Conservation (phyloP, 2,329 filamentous ascomycete species). For the Clathrospora elynae region DNA sequence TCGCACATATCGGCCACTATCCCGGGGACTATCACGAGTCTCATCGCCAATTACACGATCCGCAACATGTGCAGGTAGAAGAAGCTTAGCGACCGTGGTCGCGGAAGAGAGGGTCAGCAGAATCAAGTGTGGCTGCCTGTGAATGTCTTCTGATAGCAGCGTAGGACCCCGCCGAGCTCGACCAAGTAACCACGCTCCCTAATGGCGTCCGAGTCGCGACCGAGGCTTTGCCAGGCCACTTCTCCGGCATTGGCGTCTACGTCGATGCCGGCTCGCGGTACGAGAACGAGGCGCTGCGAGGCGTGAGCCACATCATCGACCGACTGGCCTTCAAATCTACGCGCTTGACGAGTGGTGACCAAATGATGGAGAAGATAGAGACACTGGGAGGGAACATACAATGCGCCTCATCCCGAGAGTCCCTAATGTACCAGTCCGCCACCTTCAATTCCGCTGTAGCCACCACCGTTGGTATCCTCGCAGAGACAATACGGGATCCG, state of each 20-base stretch:
- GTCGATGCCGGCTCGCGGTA: slow-evolving; percentile 94
- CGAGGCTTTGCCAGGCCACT: slow-evolving; percentile 90
- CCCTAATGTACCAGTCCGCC: slow-evolving; percentile 97
- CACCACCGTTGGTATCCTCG: slow-evolving; percentile 79
- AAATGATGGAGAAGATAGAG: slow-evolving; percentile 87
- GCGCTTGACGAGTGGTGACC: slow-evolving; percentile 70
- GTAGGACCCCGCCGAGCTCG: slow-evolving; percentile 83
- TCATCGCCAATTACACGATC: slow-evolving; percentile 24
- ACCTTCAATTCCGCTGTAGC: slow-evolving; percentile 95
- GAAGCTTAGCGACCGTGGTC: slow-evolving; percentile 38
- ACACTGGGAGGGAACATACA: slow-evolving; percentile 93
- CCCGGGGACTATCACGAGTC: slow-evolving; percentile 32
- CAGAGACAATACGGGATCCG: slow-evolving; percentile 90
- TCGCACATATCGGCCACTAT: slow-evolving; percentile 34
- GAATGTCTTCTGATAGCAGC: slow-evolving; percentile 10
- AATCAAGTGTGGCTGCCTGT: slow-evolving; percentile 7
- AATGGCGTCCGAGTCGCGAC: slow-evolving; percentile 96
- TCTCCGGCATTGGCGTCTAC: slow-evolving; percentile 93
- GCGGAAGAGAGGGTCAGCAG: slow-evolving; percentile 44
- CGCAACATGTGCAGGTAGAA: slow-evolving; percentile 27
- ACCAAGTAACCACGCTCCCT: slow-evolving; percentile 82
- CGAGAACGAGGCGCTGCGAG: slow-evolving; percentile 82
- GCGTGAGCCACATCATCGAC: slow-evolving; percentile 95
- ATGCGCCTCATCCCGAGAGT: slow-evolving; percentile 92
- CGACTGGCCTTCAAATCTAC: slow-evolving; percentile 93